phyloP scores from a whole-genome alignment of 2,329 filamentous ascomycete species.

The Stagonosporopsis tanaceti region DNA sequence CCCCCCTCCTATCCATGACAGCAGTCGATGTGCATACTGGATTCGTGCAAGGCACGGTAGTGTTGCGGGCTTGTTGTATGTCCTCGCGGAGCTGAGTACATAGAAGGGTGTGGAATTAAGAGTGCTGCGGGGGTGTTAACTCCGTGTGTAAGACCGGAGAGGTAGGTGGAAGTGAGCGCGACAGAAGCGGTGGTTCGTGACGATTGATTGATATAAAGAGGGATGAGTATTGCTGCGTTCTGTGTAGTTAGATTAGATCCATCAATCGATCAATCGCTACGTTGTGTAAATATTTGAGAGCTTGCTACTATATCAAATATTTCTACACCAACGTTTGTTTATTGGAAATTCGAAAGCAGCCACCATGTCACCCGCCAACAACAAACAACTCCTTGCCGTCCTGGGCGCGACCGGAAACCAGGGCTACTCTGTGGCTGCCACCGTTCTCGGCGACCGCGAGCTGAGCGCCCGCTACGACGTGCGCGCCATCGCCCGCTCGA shows the following conservation, averaged over 20 bases:
- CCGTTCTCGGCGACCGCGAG: constrained; percentile 54
- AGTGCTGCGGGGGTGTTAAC: neutral
- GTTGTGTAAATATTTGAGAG: no score
- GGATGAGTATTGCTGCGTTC: no score
- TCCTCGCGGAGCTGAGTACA: no score
- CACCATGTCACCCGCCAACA: neutral
- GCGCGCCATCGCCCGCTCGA: constrained; percentile 64
- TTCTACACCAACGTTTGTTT: no score
- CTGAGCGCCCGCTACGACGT: constrained; percentile 53
- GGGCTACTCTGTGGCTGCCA: constrained; percentile 63
- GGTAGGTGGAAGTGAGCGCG: neutral
- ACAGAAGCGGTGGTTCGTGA: neutral
- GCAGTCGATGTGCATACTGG: neutral
- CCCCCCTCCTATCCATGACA: neutral
- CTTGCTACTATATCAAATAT: no score
- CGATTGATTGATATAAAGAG: neutral
- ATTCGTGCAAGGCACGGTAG: neutral
- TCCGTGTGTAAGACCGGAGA: neutral
- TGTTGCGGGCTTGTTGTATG: neutral
- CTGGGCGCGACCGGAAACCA: constrained; percentile 56
- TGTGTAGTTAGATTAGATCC: no score
- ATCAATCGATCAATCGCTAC: no score
- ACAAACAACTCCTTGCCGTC: constrained; percentile 37
- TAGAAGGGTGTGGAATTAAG: neutral
- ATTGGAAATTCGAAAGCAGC: no score